Evolutionary conservation across 2,329 filamentous ascomycete species (phyloP).

Genomic region (Phyllachora maydis): DNA sequence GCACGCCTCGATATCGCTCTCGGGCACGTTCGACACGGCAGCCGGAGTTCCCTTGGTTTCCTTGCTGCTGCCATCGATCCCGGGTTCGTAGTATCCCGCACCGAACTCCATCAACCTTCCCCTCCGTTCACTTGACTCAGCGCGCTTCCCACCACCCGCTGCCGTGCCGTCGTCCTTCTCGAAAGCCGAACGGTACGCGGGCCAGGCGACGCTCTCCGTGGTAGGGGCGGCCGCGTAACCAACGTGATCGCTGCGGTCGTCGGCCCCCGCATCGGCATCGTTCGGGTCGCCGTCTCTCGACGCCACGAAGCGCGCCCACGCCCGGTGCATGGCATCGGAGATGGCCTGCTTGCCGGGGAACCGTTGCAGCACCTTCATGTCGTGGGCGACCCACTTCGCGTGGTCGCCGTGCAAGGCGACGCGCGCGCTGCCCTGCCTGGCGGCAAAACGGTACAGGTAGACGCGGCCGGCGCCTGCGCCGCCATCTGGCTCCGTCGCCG

Average conservation of each 20-base stretch:
- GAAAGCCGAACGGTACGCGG: constrained; percentile 20
- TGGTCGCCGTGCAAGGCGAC: constrained; percentile 27
- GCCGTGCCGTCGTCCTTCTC: constrained; percentile 1
- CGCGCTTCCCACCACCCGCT: constrained; percentile 1
- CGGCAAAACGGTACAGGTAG: constrained; percentile 40
- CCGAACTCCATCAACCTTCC: constrained; percentile 33
- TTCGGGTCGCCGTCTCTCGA: constrained; percentile 4
- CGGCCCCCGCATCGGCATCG: constrained; percentile 1
- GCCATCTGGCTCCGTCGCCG: constrained; percentile 6
- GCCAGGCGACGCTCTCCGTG: constrained; percentile 21
- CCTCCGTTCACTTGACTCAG: constrained; percentile 2
- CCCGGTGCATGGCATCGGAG: constrained; percentile 19
- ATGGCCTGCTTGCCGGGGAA: constrained; percentile 16
- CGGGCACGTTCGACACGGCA: constrained; percentile 17
- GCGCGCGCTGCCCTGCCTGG: constrained; percentile 15
- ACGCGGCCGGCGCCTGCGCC: constrained; percentile 9
- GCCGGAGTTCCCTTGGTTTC: constrained; percentile 21
- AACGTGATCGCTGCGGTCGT: constrained; percentile 2
- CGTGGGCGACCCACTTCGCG: constrained; percentile 19
- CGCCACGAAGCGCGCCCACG: constrained; percentile 17
- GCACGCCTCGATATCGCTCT: constrained; percentile 24
- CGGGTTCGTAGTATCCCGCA: constrained; percentile 32
- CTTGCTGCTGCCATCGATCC: constrained; percentile 10
- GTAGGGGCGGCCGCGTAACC: no score
- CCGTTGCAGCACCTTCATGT: constrained; percentile 12